These are phyloP conservation scores for Neurospora sp. DNA, from an alignment of 495 filamentous ascomycete species.

Conservation along the genomic window DNA sequence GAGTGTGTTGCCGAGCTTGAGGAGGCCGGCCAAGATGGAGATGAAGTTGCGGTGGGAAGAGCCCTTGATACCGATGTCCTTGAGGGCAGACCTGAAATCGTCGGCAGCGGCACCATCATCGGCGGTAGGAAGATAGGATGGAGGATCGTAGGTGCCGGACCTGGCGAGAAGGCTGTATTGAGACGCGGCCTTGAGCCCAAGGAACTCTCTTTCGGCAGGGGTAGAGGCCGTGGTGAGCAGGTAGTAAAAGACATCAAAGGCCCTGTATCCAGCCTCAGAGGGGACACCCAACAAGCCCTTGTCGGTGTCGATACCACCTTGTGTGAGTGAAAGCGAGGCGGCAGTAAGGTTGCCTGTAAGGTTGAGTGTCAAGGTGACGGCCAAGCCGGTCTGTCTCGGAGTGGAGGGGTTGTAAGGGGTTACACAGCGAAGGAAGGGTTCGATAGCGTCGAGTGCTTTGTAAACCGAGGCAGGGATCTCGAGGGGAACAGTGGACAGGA, in stretches of 20 bases:
- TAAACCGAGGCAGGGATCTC: conserved; percentile 62
- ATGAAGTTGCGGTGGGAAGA: conserved; percentile 67
- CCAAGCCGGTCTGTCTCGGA: conserved; percentile 70
- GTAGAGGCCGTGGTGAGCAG: conserved; percentile 83
- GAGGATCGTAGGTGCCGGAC: conserved; percentile 79
- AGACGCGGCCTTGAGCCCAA: conserved; percentile 73
- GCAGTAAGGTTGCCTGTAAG: conserved; percentile 69
- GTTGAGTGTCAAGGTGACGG: conserved; percentile 69
- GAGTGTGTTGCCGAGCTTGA: conserved; percentile 85
- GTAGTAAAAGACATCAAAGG: conserved; percentile 99
- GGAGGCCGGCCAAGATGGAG: conserved; percentile 70
- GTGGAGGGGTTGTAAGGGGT: conserved; percentile 83
- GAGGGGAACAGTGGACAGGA: conserved; percentile 70
- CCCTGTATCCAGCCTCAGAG: conserved; percentile 68
- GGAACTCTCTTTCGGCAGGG: conserved; percentile 79
- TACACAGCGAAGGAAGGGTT: conserved; percentile 77
- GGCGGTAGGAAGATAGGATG: conserved; percentile 81
- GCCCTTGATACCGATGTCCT: conserved; percentile 87
- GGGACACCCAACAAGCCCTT: conserved; percentile 78
- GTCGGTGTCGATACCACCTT: conserved; percentile 76
- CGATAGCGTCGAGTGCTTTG: conserved; percentile 65
- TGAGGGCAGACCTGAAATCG: conserved; percentile 75
- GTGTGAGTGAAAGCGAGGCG: conserved; percentile 67
- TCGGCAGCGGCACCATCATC: conserved; percentile 91
- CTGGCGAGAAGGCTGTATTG: conserved; percentile 68